Conservation (phyloP, 371 early-diverging fungal genomes). For the Chytridium lagenaria region DNA sequence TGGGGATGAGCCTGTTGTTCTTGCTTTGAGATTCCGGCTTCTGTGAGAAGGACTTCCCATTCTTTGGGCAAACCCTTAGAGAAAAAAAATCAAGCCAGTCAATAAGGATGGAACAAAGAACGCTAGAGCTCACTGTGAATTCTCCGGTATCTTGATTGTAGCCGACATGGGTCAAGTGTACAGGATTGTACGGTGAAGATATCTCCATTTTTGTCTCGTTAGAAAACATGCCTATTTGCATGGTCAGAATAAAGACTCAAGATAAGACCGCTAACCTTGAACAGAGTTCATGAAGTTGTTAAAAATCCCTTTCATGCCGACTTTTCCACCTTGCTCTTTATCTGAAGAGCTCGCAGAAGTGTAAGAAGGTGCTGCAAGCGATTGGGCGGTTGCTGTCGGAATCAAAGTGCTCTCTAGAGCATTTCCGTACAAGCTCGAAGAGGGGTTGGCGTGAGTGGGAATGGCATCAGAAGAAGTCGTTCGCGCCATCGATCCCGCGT, state of each 20-base stretch:
- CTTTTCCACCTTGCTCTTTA: conserved; percentile 22
- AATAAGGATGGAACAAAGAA: no score
- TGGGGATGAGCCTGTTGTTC: conserved; percentile 95
- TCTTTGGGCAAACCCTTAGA: conserved; percentile 88
- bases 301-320: conserved; percentile 38
- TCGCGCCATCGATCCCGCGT: background rate
- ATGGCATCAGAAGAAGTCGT: background rate
- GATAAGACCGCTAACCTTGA: background rate
- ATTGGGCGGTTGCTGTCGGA: conserved; percentile 38
- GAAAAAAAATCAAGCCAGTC: conserved; percentile 15
- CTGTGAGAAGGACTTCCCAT: conserved; percentile 89
- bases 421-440: conserved; percentile 28
- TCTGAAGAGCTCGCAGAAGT: conserved; percentile 18
- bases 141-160: conserved; percentile 58
- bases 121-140: conserved; percentile 49
- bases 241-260: background rate
- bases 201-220: conserved; percentile 60
- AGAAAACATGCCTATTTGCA: conserved; percentile 41
- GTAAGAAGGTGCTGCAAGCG: conserved; percentile 26
- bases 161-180: conserved; percentile 87
- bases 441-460: background rate
- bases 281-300: conserved; percentile 38
- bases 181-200: conserved; percentile 94
- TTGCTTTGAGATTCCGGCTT: conserved; percentile 93
- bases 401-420: conserved; percentile 36